A percentile compares a stretch with the other conserved stretches of the same genome.
Evolutionary conservation across 2,329 filamentous ascomycete genomes (phyloP).

Genomic region (Phoma sp.): DNA sequence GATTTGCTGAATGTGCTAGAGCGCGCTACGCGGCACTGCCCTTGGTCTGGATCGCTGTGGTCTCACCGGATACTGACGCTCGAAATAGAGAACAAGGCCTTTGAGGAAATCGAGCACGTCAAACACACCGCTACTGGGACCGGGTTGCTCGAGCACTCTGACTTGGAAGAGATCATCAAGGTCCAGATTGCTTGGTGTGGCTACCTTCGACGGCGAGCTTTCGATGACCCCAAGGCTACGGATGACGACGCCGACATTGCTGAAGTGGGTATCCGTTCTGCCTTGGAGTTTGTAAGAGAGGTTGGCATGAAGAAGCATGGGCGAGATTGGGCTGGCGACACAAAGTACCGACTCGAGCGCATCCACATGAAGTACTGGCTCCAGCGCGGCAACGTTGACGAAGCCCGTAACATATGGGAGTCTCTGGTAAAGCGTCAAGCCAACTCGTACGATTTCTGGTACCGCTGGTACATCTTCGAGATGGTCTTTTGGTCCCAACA

Average conservation of each 20-base stretch:
- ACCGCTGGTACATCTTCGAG: slow-evolving; percentile 91
- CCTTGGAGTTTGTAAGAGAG: slow-evolving; percentile 81
- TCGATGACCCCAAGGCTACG: slow-evolving; percentile 71
- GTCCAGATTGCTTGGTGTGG: slow-evolving; percentile 95
- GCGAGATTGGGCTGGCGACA: slow-evolving; percentile 77
- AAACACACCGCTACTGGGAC: slow-evolving; percentile 92
- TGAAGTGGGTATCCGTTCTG: slow-evolving; percentile 84
- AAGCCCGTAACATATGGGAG: slow-evolving; percentile 79
- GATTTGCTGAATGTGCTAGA: slow-evolving; percentile 74
- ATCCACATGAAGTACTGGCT: slow-evolving; percentile 92
- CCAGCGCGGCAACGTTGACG: slow-evolving; percentile 77
- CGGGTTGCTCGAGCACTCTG: slow-evolving; percentile 81
- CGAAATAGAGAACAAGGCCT: slow-evolving; percentile 77
- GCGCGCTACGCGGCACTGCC: slow-evolving; percentile 86
- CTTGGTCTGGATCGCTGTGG: slow-evolving; percentile 92
- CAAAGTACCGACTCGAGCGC: slow-evolving; percentile 84
- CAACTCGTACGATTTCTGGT: slow-evolving; percentile 91
- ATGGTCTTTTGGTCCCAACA: slow-evolving; percentile 72
- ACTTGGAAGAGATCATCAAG: slow-evolving; percentile 86
- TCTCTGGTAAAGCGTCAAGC: slow-evolving; percentile 72
- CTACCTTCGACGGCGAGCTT: slow-evolving; percentile 85
- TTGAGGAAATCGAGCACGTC: slow-evolving; percentile 82
- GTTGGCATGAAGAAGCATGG: slow-evolving; percentile 80
- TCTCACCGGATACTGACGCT: slow-evolving; percentile 84
- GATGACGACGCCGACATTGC: slow-evolving; percentile 85